Base-by-base conservation (phyloP, 331 rosid genomes). In the Phaseolus coccineus region DNA sequence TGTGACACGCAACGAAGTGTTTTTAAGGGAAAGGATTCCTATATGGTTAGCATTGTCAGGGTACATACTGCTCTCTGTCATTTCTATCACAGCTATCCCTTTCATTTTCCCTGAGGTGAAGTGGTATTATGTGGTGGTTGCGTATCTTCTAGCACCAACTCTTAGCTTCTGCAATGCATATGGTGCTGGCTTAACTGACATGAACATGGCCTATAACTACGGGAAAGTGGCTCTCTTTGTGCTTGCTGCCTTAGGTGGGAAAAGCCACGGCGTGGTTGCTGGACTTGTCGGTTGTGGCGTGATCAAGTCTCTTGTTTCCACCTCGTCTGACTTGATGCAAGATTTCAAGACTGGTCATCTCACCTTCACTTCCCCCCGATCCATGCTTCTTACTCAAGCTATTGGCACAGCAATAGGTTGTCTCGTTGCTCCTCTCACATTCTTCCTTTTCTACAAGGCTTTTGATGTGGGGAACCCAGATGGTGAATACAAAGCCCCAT, bases 81-180 rank as follows among this genome's bases (percentile, higher is more conserved):
- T 96, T 61, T 88, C 99, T 2, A 81, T 89, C 82, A 73, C 84
- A 2, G 82, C 87, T 12, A 86, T 96, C 67, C 99, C 99, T 8
- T 31, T 88, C 24, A 93, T 95, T 86, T 95, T 95, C 84, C 94
- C 94, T 0, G 85, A 87, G 76, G 79, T 96, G 83, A 93, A 93
- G 76, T 96, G 99, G 98, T 91, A 96, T 37, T 93, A 76, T 56
- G 91, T 96, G 62, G 89, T 90, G 4, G 86, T 90, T 2, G 97
- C 98, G 48, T 96, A 96, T 63, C 53, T 87, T 10, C 75, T 96
- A 6, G 99, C 97, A 3, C 98, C 98, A 0, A 81, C 89, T 61
- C 96, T 96, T 13, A 82, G 97, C 87, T 96, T 96, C 86, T 93
- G 99, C 92, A 96, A 96, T 53, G 97, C 99, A 30, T 93, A 96